Evolutionary conservation across 2,329 filamentous ascomycete species (phyloP), one percentile per base, ranked within the genome.

Genomic region (Penicillium digitatum): DNA sequence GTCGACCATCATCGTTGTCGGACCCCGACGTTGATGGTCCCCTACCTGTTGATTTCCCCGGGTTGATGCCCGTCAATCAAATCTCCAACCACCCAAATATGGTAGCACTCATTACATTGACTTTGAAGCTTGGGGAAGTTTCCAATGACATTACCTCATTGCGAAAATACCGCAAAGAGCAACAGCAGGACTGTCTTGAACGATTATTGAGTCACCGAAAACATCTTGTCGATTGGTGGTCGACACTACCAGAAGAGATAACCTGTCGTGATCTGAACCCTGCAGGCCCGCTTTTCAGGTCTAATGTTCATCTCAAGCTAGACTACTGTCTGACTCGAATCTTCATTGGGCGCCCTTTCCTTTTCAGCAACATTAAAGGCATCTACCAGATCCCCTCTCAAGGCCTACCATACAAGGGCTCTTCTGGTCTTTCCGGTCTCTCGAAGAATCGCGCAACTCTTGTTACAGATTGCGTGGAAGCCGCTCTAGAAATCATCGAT

Each of bases 281-380:
- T 0, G 63, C 69, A 5, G 70, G 73, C 3, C 70, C 72, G 3
- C 65, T 77, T 5, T 78, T 78, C 50, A 78, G 80, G 10, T 74
- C 77, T 5, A 78, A 79, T 40, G 76, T 80, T 37, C 81, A 82
- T 53, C 66, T 82, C 9, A 76, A 78, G 52, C 71, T 82, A 3
- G 79, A 81, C 56, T 81, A 81, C 62, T 80, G 79, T 60, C 71
- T 82, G 40, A 74, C 80, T 3, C 74, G 80, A 40, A 79, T 82
- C 63, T 82, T 81, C 55, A 75, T 81, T 48, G 81, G 81, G 16
- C 76, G 81, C 2, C 78, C 79, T 2, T 82, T 83, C 60, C 75
- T 82, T 20, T 78, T 82, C 57, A 74, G 70, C 52, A 72, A 65
- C 48, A 66, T 69, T 52, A 72, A 66, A 47, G 68, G 63, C 10